Percentiles rank a stretch among this genome's conserved stretches.
These are phyloP conservation scores for Paraconiothyrium sp. DNA, from an alignment of 2,329 filamentous ascomycete genomes.

Conservation along the genomic window DNA sequence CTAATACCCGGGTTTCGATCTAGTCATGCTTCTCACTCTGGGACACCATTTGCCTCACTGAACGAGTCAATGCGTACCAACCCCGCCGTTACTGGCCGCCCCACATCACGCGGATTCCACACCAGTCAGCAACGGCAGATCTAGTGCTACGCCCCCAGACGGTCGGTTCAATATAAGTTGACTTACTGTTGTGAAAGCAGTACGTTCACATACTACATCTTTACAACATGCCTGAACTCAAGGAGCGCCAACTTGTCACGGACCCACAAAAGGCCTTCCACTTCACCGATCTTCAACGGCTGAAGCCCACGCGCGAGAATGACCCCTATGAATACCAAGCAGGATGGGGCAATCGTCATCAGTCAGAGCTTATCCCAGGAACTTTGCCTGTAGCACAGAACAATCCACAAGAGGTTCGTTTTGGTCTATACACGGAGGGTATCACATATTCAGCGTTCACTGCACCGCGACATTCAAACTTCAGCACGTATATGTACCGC, in stretches of 20 bases:
- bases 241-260: slow-evolving; percentile 47
- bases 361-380: slow-evolving; percentile 55
- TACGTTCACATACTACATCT: slow-evolving; percentile 18
- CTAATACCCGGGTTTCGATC: slow-evolving; percentile 35
- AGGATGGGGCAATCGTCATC: slow-evolving; percentile 52
- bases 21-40: slow-evolving; percentile 20
- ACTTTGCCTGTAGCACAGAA: slow-evolving; percentile 55
- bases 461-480: slow-evolving; percentile 54
- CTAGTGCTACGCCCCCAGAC: slow-evolving; percentile 28
- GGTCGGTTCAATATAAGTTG: slow-evolving; percentile 42
- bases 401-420: slow-evolving; percentile 54
- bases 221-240: slow-evolving; percentile 44
- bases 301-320: slow-evolving; percentile 50
- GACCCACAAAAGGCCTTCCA: slow-evolving; percentile 51
- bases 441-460: slow-evolving; percentile 58
- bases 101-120: slow-evolving; percentile 44
- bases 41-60: slow-evolving; percentile 29
- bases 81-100: slow-evolving; percentile 44
- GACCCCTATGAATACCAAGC: slow-evolving; percentile 52
- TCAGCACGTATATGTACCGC: slow-evolving; percentile 58
- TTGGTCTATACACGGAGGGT: slow-evolving; percentile 58
- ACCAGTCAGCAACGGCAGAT: slow-evolving; percentile 45
- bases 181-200: slow-evolving; percentile 21
- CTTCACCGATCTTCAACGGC: slow-evolving; percentile 49
- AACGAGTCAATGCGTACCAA: slow-evolving; percentile 28